A percentile compares a stretch with the other conserved stretches of the same genome.
Conservation (phyloP, 2,329 filamentous ascomycete species). For the Cytospora schulzeri region DNA sequence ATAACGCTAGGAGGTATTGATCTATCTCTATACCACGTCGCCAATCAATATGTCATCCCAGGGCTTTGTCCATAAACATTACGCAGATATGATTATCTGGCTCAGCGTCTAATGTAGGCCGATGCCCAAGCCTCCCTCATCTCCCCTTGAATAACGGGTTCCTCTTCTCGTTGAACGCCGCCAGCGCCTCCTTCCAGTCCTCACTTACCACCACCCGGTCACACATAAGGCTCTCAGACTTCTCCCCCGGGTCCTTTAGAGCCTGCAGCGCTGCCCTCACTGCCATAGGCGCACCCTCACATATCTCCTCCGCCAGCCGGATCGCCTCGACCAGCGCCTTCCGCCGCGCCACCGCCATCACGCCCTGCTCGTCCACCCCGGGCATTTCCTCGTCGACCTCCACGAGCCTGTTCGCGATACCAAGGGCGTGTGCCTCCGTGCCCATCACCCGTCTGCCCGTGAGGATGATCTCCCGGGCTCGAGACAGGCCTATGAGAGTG, state of each 20-base stretch:
- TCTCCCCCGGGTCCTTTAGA: conserved; percentile 70
- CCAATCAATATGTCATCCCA: background rate
- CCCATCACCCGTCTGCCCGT: conserved; percentile 82
- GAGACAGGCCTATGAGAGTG: conserved; percentile 73
- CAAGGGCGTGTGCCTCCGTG: conserved; percentile 86
- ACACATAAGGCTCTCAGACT: conserved; percentile 84
- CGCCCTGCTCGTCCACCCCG: conserved; percentile 38
- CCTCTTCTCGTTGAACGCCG: conserved; percentile 73
- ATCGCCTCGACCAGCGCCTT: conserved; percentile 76
- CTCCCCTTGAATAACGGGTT: conserved; percentile 60
- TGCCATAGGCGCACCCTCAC: conserved; percentile 78
- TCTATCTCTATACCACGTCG: no score
- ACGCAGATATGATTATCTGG: no score
- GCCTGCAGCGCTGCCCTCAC: conserved; percentile 78
- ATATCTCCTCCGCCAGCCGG: conserved; percentile 79
- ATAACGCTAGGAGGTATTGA: no score
- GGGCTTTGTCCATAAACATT: background rate
- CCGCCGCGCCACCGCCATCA: conserved; percentile 60
- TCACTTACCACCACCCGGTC: conserved; percentile 79
- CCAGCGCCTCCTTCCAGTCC: conserved; percentile 85
- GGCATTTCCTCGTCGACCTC: conserved; percentile 63
- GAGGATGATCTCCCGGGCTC: conserved; percentile 87
- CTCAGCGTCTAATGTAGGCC: background rate
- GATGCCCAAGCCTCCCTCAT: background rate
- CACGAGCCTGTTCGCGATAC: conserved; percentile 86